Base-by-base conservation (phyloP, 2,329 filamentous ascomycete genomes). In the Epichloe baconii region DNA sequence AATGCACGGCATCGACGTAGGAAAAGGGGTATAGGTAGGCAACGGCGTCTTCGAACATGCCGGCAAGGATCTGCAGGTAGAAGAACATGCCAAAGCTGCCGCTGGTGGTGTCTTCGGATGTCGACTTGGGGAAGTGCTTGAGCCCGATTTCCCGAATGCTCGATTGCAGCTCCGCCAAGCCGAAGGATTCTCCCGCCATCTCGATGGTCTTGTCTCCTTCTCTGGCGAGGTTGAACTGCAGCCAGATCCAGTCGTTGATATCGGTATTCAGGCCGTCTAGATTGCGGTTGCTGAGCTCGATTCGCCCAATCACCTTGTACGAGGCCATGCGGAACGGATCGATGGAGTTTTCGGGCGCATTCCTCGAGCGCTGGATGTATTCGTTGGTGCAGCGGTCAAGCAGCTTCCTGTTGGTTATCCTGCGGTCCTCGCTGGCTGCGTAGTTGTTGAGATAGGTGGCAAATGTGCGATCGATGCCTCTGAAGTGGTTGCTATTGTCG, bases 271-370 rank as follows among this genome's bases (percentile, higher is more conserved):
- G 68, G 44, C 77, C 77, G 23, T 83, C 80, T 34, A 85, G 66
- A 57, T 75, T 80, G 55, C 82, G 78, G 66, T 82, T 82, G 62
- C 71, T 73, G 26, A 86, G 70, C 60, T 85, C 82, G 58, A 82
- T 84, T 44, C 82, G 88, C 44, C 94, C 93, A 59, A 98, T 85
- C 55, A 98, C 83, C 75, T 98, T 97, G 76, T 97, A 97, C 66
- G 93, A 96, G 46, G 91, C 90, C 82, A 95, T 90, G 50, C 89
- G 83, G 71, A 94, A 98, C 26, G 93, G 93, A 65, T 98, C 93
- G 56, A 94, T 82, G 1, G 87, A 86, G 63, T 90, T 85, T 53
- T 93, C 87, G 0, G 88, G 86, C 0, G 87, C 87, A 61, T 94
- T 88, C 56, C 88, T 84, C 26, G 83, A 79, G 44, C 89, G 83